A percentile compares a stretch with the other conserved stretches of the same genome.
phyloP scores from a whole-genome alignment of 805 yeast species.

The Spathaspora arborariae region DNA sequence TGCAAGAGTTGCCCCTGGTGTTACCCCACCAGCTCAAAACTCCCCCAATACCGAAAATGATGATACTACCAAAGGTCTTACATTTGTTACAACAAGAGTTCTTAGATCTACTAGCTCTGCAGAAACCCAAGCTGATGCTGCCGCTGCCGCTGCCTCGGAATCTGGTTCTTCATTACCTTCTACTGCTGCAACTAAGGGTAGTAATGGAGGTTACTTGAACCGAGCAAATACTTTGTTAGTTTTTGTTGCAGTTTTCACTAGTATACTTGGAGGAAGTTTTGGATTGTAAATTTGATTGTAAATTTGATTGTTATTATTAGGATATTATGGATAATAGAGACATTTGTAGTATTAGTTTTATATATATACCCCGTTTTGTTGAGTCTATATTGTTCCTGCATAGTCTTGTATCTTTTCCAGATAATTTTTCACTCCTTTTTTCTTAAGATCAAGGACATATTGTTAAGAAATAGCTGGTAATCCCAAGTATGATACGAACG shows the following conservation, averaged over 20 bases:
- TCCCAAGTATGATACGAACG: background rate
- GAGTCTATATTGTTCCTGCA: background rate
- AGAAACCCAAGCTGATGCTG: constrained; percentile 4
- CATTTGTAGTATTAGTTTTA: background rate
- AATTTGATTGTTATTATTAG: background rate
- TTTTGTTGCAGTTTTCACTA: constrained; percentile 6
- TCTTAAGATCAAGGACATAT: background rate
- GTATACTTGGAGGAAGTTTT: constrained; percentile 10
- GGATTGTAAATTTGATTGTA: constrained; percentile 6
- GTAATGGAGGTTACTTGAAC: constrained; percentile 2
- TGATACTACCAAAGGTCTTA: constrained; percentile 19
- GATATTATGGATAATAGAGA: background rate
- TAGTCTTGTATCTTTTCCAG: background rate
- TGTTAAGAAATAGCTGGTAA: background rate
- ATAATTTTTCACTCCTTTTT: background rate
- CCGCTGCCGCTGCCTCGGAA: constrained; percentile 3
- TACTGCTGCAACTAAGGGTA: constrained; percentile 2
- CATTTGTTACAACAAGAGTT: constrained; percentile 32
- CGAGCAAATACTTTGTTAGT: background rate
- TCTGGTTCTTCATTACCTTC: background rate
- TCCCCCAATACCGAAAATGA: constrained; percentile 14
- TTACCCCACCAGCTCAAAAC: constrained; percentile 8
- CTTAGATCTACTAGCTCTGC: constrained; percentile 22
- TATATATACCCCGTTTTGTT: background rate
- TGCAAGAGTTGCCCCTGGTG: constrained; percentile 9